A percentile compares a stretch with the other conserved stretches of the same genome.
These are phyloP conservation scores for Plasmodium vivax DNA, from an alignment of 169 alveolate genomes.

Conservation along the genomic window DNA sequence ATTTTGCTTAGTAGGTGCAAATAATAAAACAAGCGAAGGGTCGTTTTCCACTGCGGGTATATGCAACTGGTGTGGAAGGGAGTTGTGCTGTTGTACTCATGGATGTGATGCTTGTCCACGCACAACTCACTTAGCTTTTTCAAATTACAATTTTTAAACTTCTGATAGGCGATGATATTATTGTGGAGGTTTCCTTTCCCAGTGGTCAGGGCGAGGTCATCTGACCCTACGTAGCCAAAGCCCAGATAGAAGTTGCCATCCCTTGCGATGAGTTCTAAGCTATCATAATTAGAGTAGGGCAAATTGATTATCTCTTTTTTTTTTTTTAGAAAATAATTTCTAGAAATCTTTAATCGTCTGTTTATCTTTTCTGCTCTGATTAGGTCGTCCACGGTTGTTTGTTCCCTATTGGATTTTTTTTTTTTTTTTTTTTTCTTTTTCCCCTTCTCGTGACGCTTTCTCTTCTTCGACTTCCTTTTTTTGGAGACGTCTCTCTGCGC, in stretches of 20 bases:
- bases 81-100: constrained; percentile 46
- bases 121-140: constrained; percentile 65
- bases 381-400: constrained; percentile 52
- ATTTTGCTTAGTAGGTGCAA: constrained; percentile 36
- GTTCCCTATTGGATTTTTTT: constrained; percentile 11
- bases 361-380: constrained; percentile 25
- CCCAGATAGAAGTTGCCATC: constrained; percentile 90
- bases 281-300: constrained; percentile 81
- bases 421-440: constrained; percentile 4
- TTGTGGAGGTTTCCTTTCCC: constrained; percentile 86
- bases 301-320: constrained; percentile 74
- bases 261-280: constrained; percentile 87
- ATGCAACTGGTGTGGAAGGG: constrained; percentile 52
- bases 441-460: not conserved
- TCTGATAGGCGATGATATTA: constrained; percentile 74
- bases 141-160: constrained; percentile 50
- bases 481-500: not conserved
- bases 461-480: not conserved
- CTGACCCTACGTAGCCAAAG: constrained; percentile 87
- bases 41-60: constrained; percentile 68
- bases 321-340: constrained; percentile 52
- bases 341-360: constrained; percentile 68
- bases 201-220: constrained; percentile 77
- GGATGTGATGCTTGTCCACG: constrained; percentile 57
- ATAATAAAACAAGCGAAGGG: constrained; percentile 43